Percentiles rank a stretch among this genome's conserved stretches.
phyloP scores from a whole-genome alignment of 1,139 yeast species.

The Starmera stellimalicola region DNA sequence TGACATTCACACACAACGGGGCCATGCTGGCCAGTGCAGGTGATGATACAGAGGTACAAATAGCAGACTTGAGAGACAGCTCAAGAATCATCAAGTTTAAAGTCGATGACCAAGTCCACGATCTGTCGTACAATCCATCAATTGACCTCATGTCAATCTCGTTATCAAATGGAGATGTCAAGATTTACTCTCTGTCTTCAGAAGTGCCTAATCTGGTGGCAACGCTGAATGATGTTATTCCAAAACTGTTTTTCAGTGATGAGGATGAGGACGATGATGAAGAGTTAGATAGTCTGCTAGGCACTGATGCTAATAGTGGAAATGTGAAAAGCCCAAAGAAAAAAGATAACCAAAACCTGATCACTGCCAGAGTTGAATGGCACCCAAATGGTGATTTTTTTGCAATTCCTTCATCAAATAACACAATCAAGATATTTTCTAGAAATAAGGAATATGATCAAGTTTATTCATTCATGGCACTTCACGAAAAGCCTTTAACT shows the following conservation, averaged over 20 bases:
- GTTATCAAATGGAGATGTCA: slow-evolving; percentile 57
- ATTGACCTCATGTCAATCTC: slow-evolving; percentile 56
- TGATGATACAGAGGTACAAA: slow-evolving; percentile 55
- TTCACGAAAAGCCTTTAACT: slow-evolving; percentile 32
- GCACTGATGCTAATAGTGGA: slow-evolving; percentile 24
- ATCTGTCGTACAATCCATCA: slow-evolving; percentile 50
- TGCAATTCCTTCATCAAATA: slow-evolving; percentile 42
- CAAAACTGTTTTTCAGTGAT: slow-evolving; percentile 18
- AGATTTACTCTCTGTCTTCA: slow-evolving; percentile 51
- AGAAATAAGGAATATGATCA: slow-evolving; percentile 17
- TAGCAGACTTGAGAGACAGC: slow-evolving; percentile 42
- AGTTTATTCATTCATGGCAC: slow-evolving; percentile 16
- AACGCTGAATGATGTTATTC: slow-evolving; percentile 33
- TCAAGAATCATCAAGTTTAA: slow-evolving; percentile 26
- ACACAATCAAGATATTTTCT: slow-evolving; percentile 26
- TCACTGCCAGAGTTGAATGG: slow-evolving; percentile 42
- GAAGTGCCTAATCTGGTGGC: slow-evolving; percentile 30
- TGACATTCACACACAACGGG: slow-evolving; percentile 62
- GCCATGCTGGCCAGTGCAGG: slow-evolving; percentile 65
- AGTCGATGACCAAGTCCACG: slow-evolving; percentile 47
- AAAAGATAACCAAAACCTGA: slow-evolving; percentile 25
- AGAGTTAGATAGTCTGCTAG: slow-evolving; percentile 25
- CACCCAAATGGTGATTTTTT: slow-evolving; percentile 55
- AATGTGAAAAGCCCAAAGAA: slow-evolving; percentile 9
- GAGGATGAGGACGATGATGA: slow-evolving; percentile 27